Evolutionary conservation across 352 stramenopile genomes (phyloP).

Genomic region (Pythium scleroteichum): DNA sequence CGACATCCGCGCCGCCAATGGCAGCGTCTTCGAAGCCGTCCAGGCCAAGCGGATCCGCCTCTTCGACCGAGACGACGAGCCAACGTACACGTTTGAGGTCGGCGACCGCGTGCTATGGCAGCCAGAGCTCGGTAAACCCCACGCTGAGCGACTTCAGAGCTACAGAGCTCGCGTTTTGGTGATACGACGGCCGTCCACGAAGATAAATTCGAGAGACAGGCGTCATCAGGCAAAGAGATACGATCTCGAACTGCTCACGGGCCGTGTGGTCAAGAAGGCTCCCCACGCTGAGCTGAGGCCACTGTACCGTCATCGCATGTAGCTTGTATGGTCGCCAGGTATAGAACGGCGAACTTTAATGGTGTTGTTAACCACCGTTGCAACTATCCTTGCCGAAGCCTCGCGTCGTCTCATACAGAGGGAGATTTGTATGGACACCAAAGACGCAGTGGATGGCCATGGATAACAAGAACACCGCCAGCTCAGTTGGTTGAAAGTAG

Average conservation of each 20-base stretch:
- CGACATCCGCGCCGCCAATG: slow-evolving; percentile 48
- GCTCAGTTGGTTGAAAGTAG: too few species aligned
- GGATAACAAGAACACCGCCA: too few species aligned
- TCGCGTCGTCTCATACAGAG: too few species aligned
- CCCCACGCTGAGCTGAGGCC: slow-evolving; percentile 39
- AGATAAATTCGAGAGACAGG: neutral
- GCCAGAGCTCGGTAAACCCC: neutral
- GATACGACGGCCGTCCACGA: neutral
- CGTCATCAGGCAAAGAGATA: slow-evolving; percentile 5
- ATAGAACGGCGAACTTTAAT: too few species aligned
- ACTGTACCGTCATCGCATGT: too few species aligned
- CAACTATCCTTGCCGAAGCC: too few species aligned
- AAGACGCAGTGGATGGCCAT: too few species aligned
- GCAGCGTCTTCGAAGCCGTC: slow-evolving; percentile 46
- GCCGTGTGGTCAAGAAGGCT: slow-evolving; percentile 43
- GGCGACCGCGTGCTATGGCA: slow-evolving; percentile 22
- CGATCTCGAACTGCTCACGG: slow-evolving; percentile 52
- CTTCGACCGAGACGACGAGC: slow-evolving; percentile 22
- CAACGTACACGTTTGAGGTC: slow-evolving; percentile 8
- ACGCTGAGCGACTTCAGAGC: neutral
- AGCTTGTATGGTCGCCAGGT: too few species aligned
- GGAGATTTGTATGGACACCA: too few species aligned
- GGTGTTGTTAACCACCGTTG: too few species aligned
- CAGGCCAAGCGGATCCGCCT: slow-evolving; percentile 46
- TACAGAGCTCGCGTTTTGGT: slow-evolving; percentile 10